These are phyloP conservation scores for Fusarium udum DNA, from an alignment of 2,329 filamentous ascomycete species.

Conservation along the genomic window DNA sequence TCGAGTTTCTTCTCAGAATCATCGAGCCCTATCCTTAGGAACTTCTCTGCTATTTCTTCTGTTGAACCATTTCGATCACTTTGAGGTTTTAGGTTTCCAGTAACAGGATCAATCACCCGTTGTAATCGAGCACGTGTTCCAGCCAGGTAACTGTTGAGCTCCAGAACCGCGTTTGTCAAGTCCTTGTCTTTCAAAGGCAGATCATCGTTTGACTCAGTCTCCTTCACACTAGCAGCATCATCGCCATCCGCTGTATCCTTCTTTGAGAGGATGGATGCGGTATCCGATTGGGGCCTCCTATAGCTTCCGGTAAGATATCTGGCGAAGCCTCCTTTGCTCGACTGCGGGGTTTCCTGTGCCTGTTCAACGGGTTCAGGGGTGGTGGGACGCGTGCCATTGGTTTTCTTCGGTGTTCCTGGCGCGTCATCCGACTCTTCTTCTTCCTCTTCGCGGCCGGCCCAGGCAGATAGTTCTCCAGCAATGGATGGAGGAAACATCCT, in stretches of 20 bases:
- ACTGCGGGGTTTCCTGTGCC: constrained; percentile 46
- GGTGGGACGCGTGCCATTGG: constrained; percentile 42
- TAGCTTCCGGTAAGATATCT: constrained; percentile 61
- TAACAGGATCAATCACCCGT: constrained; percentile 68
- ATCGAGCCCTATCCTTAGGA: constrained; percentile 58
- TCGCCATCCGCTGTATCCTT: constrained; percentile 61
- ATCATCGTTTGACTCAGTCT: constrained; percentile 56
- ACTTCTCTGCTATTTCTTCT: constrained; percentile 64
- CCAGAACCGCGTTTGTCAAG: constrained; percentile 80
- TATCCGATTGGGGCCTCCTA: constrained; percentile 61
- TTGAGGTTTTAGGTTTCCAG: constrained; percentile 67
- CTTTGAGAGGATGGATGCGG: constrained; percentile 69
- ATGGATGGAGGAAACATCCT: constrained; percentile 84
- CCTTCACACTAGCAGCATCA: constrained; percentile 64
- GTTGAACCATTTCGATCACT: constrained; percentile 54
- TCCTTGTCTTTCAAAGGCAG: constrained; percentile 79
- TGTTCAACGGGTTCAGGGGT: constrained; percentile 44
- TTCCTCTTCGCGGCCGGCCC: constrained; percentile 51
- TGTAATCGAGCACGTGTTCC: constrained; percentile 78
- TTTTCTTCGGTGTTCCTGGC: constrained; percentile 38
- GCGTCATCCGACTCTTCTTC: constrained; percentile 54
- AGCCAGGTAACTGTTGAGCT: constrained; percentile 87
- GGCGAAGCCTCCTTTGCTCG: constrained; percentile 59
- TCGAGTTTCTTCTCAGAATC: constrained; percentile 71
- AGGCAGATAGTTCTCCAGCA: constrained; percentile 79